These are phyloP conservation scores for Nectriaceae sp. DNA, from an alignment of 2,329 filamentous ascomycete genomes.

Conservation along the genomic window DNA sequence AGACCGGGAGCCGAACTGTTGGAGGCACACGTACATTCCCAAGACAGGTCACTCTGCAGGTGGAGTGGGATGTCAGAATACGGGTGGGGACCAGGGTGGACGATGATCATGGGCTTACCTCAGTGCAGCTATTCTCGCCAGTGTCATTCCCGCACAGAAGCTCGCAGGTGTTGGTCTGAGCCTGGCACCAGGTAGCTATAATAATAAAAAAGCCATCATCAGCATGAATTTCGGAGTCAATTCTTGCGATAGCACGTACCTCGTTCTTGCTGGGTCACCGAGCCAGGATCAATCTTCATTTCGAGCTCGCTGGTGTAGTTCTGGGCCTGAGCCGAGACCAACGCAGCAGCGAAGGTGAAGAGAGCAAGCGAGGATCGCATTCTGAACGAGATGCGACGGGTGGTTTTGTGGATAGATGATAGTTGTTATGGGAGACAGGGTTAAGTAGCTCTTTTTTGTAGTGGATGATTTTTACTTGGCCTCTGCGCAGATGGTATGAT, in stretches of 20 bases:
- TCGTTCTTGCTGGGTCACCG: constrained; percentile 35
- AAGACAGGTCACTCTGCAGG: constrained; percentile 45
- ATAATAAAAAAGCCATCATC: constrained; percentile 10
- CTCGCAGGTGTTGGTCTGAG: constrained; percentile 51
- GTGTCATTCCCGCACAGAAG: constrained; percentile 46
- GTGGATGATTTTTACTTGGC: too few species aligned
- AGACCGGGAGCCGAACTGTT: constrained; percentile 53
- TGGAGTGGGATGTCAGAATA: background rate
- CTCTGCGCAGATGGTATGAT: background rate
- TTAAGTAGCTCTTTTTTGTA: background rate
- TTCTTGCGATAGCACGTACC: constrained; percentile 36
- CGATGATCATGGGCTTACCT: constrained; percentile 40
- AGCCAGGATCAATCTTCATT: constrained; percentile 43
- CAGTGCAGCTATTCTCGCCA: constrained; percentile 45
- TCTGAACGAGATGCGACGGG: constrained; percentile 20
- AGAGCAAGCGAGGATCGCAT: constrained; percentile 46
- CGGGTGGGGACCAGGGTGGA: background rate
- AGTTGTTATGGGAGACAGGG: background rate
- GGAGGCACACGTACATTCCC: constrained; percentile 49
- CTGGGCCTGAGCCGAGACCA: constrained; percentile 43
- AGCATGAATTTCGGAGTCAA: constrained; percentile 12
- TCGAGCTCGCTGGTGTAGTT: constrained; percentile 47
- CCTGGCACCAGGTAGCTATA: constrained; percentile 54
- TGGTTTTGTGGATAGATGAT: background rate
- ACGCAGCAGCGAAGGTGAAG: constrained; percentile 46